These are phyloP conservation scores for Phaeotremella fagi DNA, from an alignment of 768 basidiomycete species.

Conservation along the genomic window DNA sequence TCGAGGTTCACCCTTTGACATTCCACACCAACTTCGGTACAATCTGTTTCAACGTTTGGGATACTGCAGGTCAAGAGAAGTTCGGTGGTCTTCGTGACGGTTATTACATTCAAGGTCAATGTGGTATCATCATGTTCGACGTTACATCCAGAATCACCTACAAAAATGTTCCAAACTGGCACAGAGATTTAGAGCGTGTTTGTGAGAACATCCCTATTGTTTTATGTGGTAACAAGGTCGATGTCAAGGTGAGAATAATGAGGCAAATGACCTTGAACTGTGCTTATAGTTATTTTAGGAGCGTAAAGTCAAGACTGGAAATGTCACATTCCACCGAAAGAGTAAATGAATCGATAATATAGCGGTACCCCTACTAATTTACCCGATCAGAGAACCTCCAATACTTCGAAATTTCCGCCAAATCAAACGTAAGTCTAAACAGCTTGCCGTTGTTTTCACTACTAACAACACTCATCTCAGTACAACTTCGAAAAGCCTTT, in stretches of 20 bases:
- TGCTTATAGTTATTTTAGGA: constrained; percentile 57
- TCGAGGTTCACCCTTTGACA: constrained; percentile 92
- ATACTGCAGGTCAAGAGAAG: constrained; percentile 99
- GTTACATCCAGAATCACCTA: constrained; percentile 99
- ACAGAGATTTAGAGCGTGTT: constrained; percentile 93
- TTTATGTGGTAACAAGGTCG: constrained; percentile 98
- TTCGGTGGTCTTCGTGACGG: constrained; percentile 98
- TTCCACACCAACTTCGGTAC: constrained; percentile 99
- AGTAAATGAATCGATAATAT: constrained; percentile 45
- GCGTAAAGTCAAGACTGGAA: constrained; percentile 98
- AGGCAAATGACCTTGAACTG: not conserved
- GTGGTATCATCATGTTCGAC: constrained; percentile 99
- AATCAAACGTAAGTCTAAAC: constrained; percentile 64
- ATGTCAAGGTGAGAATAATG: constrained; percentile 74
- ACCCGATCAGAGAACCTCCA: constrained; percentile 70
- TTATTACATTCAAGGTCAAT: constrained; percentile 58
- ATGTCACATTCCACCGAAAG: constrained; percentile 99
- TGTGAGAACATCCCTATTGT: constrained; percentile 99
- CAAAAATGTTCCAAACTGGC: constrained; percentile 99
- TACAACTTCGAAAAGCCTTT: constrained; percentile 99
- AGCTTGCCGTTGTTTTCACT: not conserved
- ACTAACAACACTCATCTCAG: constrained; percentile 3
- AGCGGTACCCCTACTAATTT: not conserved
- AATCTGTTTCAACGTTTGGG: constrained; percentile 99
- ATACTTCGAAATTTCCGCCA: constrained; percentile 99